Evolutionary conservation across 179 eudicot genomes (phyloP).

Genomic region (Beta corolliflora): DNA sequence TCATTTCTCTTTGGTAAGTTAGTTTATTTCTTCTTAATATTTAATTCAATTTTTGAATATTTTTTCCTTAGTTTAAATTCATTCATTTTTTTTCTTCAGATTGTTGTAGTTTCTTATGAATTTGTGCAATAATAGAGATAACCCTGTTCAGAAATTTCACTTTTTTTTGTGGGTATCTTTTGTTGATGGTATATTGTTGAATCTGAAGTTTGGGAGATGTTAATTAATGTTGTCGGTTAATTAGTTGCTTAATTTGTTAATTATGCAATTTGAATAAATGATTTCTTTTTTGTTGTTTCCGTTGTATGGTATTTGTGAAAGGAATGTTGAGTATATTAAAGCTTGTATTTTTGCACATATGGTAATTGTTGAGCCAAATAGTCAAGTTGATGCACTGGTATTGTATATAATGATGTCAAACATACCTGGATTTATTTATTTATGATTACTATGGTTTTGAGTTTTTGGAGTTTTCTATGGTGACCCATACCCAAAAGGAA

Average conservation of each 20-base stretch:
- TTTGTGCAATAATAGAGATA: neutral
- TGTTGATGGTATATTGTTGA: neutral
- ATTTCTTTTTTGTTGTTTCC: neutral
- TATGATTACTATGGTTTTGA: no score
- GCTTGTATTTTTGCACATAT: no score
- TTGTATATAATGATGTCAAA: neutral
- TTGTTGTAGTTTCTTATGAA: neutral
- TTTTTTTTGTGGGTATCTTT: neutral
- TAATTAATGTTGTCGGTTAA: neutral
- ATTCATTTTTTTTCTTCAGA: neutral
- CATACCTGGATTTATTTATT: neutral
- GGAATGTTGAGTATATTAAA: no score
- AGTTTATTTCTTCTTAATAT: neutral
- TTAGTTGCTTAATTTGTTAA: neutral
- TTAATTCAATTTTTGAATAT: no score
- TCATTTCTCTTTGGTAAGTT: neutral
- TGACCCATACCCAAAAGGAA: neutral
- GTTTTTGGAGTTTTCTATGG: neutral
- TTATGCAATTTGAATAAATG: neutral
- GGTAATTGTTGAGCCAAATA: neutral
- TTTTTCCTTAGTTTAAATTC: no score
- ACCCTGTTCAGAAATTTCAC: neutral
- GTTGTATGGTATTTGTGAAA: no score
- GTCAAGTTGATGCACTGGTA: no score
- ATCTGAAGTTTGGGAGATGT: slow-evolving; percentile 7